Conservation (phyloP, 129 eudicot genomes). For the Flaveria linearis region DNA sequence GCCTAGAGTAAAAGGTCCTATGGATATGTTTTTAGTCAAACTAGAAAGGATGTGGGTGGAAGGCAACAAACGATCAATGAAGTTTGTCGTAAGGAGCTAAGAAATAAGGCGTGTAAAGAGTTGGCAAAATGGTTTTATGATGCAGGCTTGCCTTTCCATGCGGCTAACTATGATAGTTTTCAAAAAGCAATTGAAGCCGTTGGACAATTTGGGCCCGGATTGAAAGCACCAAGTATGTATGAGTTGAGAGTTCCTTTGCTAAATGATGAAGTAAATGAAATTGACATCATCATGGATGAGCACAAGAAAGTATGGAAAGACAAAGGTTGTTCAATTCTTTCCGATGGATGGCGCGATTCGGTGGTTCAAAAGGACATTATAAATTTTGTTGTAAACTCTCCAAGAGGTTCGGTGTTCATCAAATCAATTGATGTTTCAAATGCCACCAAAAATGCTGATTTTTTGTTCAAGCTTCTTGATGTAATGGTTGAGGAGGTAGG, state of each 20-base stretch:
- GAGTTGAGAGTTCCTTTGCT: constrained; percentile 22
- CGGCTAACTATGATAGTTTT: background rate
- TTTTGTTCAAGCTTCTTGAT: no score
- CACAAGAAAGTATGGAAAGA: constrained; percentile 3
- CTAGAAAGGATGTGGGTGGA: background rate
- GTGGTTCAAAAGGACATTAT: background rate
- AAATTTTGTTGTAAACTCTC: background rate
- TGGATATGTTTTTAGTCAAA: background rate
- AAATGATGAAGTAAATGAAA: constrained; percentile 3
- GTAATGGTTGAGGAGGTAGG: no score
- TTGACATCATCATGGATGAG: background rate
- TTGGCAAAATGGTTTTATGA: constrained; percentile 10
- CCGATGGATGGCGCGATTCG: constrained; percentile 21
- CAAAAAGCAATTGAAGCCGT: no score
- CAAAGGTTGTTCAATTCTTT: constrained; percentile 23
- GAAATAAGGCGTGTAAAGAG: constrained; percentile 3
- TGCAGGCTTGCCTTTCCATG: constrained; percentile 11
- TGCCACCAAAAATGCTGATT: no score
- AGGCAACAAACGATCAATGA: background rate
- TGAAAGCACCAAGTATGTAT: constrained; percentile 6
- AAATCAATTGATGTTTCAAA: no score
- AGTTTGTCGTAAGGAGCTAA: background rate
- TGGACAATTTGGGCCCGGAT: background rate
- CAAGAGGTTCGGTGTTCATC: no score
- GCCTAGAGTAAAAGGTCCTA: background rate